phyloP scores from a whole-genome alignment of 78 protist species.

The Chrysochromulina parva region DNA sequence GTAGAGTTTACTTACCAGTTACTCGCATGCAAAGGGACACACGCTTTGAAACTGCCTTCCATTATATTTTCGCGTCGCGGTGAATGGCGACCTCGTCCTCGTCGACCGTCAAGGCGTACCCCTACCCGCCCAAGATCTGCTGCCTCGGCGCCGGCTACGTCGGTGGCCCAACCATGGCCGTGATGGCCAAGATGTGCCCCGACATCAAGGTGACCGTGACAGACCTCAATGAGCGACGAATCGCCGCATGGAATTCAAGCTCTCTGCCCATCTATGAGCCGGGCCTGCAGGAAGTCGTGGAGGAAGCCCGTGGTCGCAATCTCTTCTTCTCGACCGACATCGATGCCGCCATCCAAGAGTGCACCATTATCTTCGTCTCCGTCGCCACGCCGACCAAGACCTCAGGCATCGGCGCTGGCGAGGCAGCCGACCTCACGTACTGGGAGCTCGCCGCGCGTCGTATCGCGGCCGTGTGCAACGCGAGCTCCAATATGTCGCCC shows the following conservation, averaged over 20 bases:
- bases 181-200: constrained; percentile 78
- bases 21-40: too few species aligned
- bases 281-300: constrained; percentile 79
- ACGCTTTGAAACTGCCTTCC: too few species aligned
- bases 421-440: constrained; percentile 2
- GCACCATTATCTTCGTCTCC: constrained; percentile 85
- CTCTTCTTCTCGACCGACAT: constrained; percentile 86
- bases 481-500: not conserved
- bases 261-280: constrained; percentile 94
- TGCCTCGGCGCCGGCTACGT: constrained; percentile 85
- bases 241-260: not conserved
- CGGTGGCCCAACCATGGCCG: constrained; percentile 90
- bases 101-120: too few species aligned
- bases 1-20: too few species aligned
- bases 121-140: too few species aligned
- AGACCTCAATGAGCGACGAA: not conserved
- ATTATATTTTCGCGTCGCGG: too few species aligned
- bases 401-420: not conserved
- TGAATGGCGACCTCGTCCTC: too few species aligned
- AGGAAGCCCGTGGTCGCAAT: constrained; percentile 57
- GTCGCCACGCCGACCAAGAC: constrained; percentile 92
- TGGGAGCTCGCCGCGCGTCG: constrained; percentile 57
- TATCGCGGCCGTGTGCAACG: constrained; percentile 18
- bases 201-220: constrained; percentile 60
- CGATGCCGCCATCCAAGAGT: constrained; percentile 52